Percentiles rank a stretch among this genome's conserved stretches.
Conservation (phyloP, 2,329 filamentous ascomycete species). For the Venturia effusa region DNA sequence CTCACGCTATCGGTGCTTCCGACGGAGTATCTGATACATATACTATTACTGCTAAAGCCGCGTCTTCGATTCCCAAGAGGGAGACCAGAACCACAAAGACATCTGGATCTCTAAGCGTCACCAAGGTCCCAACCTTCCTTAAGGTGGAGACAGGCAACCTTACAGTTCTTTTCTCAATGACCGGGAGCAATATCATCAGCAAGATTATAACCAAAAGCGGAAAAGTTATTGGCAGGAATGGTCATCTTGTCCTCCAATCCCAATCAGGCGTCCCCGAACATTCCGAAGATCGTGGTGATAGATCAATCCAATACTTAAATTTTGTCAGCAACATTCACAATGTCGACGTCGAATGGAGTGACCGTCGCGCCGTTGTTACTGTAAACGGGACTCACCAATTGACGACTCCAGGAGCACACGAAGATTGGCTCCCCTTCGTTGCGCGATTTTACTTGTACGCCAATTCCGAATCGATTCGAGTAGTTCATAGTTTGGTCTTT, state of each 20-base stretch:
- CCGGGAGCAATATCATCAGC: conserved; percentile 21
- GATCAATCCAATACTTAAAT: conserved; percentile 30
- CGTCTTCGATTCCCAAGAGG: background rate
- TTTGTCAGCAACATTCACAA: conserved; percentile 43
- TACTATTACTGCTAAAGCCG: background rate
- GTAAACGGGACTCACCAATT: conserved; percentile 28
- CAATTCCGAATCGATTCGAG: conserved; percentile 42
- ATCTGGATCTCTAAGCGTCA: background rate
- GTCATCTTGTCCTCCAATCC: conserved; percentile 39
- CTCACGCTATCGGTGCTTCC: conserved; percentile 41
- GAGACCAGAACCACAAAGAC: background rate
- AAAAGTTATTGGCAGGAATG: conserved; percentile 28
- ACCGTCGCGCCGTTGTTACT: conserved; percentile 38
- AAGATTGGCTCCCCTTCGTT: conserved; percentile 43
- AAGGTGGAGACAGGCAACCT: conserved; percentile 21
- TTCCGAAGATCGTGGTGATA: conserved; percentile 24
- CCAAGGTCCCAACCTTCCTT: background rate
- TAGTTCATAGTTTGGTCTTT: conserved; percentile 47
- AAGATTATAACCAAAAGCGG: conserved; percentile 26
- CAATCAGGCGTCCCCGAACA: conserved; percentile 37
- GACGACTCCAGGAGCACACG: conserved; percentile 23
- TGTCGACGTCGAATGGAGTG: conserved; percentile 34
- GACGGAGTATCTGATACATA: conserved; percentile 25
- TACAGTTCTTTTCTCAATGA: conserved; percentile 23
- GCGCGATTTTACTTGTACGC: conserved; percentile 50